Conservation (phyloP, 1,284 basidiomycete genomes). For the Agroathelia rolfsii region DNA sequence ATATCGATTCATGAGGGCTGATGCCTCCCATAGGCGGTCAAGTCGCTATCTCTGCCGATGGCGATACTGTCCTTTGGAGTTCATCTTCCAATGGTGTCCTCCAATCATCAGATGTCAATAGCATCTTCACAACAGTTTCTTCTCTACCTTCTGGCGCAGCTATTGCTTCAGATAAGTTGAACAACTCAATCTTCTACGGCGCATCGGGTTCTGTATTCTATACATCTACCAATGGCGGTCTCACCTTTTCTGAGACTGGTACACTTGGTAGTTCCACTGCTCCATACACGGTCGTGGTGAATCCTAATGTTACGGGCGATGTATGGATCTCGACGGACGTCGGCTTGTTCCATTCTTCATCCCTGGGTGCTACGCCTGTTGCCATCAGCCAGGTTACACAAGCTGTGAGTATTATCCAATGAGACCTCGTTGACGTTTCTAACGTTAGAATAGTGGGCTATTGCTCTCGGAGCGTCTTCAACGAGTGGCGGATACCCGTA, state of each 20-base stretch:
- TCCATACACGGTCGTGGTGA: conserved; percentile 41
- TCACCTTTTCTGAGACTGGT: conserved; percentile 35
- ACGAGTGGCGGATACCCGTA: too few relatives aligned
- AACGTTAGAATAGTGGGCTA: conserved; percentile 42
- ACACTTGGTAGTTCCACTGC: conserved; percentile 38
- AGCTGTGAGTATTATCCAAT: too few relatives aligned
- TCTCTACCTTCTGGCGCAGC: conserved; percentile 39
- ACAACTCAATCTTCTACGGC: conserved; percentile 47
- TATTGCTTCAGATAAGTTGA: conserved; percentile 54
- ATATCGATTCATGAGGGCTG: too few relatives aligned
- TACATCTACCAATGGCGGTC: conserved; percentile 42
- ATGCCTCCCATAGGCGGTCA: conserved; percentile 36
- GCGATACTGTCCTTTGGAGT: conserved; percentile 48
- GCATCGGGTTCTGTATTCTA: conserved; percentile 45
- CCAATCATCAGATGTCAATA: conserved; percentile 38
- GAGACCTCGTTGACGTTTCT: too few relatives aligned
- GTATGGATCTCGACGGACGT: conserved; percentile 54
- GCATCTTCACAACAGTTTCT: conserved; percentile 40
- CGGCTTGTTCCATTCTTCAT: conserved; percentile 51
- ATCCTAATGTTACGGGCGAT: conserved; percentile 40
- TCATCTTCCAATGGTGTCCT: conserved; percentile 37
- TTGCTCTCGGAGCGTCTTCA: too few relatives aligned
- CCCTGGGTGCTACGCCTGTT: conserved; percentile 41
- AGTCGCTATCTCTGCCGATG: conserved; percentile 48
- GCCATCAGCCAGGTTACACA: conserved; percentile 35